phyloP scores from a whole-genome alignment of 2,329 filamentous ascomycete genomes.

The Botrytis deweyae region DNA sequence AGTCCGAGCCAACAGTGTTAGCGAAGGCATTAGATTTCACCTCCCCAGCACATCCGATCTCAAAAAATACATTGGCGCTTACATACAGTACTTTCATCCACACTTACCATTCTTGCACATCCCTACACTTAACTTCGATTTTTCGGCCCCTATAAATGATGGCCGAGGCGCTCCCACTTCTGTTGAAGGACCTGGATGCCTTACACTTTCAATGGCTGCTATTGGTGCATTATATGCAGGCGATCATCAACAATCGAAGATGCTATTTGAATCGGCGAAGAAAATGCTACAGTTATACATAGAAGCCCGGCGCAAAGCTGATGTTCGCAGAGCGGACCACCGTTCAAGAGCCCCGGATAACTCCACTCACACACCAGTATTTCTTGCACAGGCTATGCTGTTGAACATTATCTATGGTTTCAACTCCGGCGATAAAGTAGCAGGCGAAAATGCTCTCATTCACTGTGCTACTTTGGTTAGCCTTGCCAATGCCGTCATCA shows the following conservation, averaged over 20 bases:
- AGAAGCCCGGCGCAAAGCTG: constrained; percentile 84
- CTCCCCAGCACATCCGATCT: constrained; percentile 82
- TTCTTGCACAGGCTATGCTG: constrained; percentile 96
- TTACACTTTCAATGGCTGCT: constrained; percentile 86
- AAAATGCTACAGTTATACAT: constrained; percentile 93
- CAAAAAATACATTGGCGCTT: constrained; percentile 85
- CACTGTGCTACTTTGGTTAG: constrained; percentile 90
- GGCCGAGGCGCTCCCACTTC: constrained; percentile 57
- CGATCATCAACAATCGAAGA: constrained; percentile 74
- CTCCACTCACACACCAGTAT: constrained; percentile 76
- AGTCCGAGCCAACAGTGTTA: constrained; percentile 49
- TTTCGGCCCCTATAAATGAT: constrained; percentile 65
- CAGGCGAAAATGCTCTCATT: constrained; percentile 87
- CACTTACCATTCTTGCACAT: constrained; percentile 94
- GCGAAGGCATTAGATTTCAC: constrained; percentile 51
- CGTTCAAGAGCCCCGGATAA: constrained; percentile 55
- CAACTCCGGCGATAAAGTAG: constrained; percentile 87
- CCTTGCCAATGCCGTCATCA: constrained; percentile 79
- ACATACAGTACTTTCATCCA: constrained; percentile 89
- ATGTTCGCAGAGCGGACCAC: constrained; percentile 65
- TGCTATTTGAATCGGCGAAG: constrained; percentile 89
- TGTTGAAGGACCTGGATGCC: constrained; percentile 78
- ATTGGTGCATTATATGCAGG: constrained; percentile 82
- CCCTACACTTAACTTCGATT: constrained; percentile 86
- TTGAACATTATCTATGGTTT: constrained; percentile 95